Evolutionary conservation across 768 basidiomycete species (phyloP).

Genomic region (Suillus plorans): DNA sequence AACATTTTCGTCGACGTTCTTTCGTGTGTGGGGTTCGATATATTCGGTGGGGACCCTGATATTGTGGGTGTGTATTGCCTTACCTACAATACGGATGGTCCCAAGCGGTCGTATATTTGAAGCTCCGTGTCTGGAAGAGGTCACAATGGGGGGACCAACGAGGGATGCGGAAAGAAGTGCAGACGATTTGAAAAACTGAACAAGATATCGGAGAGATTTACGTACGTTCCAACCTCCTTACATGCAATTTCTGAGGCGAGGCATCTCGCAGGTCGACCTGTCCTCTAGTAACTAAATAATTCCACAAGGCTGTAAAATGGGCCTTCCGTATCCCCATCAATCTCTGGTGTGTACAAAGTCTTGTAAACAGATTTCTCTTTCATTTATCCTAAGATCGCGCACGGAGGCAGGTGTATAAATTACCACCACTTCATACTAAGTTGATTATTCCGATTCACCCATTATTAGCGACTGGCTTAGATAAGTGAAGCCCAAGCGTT

Average conservation of each 20-base stretch:
- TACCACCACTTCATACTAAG: not conserved
- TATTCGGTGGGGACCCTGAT: constrained; percentile 51
- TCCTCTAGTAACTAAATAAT: too few relatives aligned
- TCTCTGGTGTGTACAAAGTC: not conserved
- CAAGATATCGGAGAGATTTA: not conserved
- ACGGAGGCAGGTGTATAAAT: not conserved
- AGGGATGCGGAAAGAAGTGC: constrained; percentile 1
- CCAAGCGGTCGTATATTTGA: constrained; percentile 42
- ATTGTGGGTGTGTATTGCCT: constrained; percentile 51
- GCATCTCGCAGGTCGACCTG: not conserved
- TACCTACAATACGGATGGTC: constrained; percentile 38
- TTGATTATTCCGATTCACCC: not conserved
- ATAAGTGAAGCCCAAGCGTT: too few relatives aligned
- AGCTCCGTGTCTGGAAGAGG: constrained; percentile 39
- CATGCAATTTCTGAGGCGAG: not conserved
- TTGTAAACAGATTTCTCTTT: not conserved
- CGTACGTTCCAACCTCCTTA: too few relatives aligned
- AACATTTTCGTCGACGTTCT: constrained; percentile 51
- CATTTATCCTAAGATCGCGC: not conserved
- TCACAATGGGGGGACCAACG: constrained; percentile 14
- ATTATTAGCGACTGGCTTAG: too few relatives aligned
- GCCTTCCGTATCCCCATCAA: not conserved
- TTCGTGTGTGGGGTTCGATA: constrained; percentile 57
- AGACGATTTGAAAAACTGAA: not conserved
- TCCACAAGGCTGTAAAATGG: not conserved